Base-by-base conservation (phyloP, 306 rosid species). In the Lathyrus aphaca region DNA sequence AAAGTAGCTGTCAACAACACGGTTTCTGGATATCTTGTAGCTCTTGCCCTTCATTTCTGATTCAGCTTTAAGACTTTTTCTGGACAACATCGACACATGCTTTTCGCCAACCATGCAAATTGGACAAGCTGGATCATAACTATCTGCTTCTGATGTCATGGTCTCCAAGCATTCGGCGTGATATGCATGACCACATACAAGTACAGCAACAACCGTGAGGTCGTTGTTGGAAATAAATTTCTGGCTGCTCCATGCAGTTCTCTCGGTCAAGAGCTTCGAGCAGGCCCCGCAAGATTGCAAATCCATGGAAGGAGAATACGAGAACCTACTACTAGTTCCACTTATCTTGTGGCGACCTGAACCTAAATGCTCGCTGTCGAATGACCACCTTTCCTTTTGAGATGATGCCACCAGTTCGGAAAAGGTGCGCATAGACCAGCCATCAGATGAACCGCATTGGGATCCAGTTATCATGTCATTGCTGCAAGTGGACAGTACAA, bases 361-460 rank as follows among this genome's bases (percentile, higher is more conserved):
- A 53, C 95, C 89, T 2, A 86, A 79, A 37, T 71, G 77, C 76
- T 91, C 97, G 1, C 90, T 86, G 35, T 88, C 95, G 80, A 91
- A 91, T 44, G 97, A 91, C 97, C 92, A 88, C 76, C 95, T 68
- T 77, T 82, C 97, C 79, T 90, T 83, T 62, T 83, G 95, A 68
- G 92, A 88, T 16, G 90, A 82, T 21, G 95, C 95, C 80, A 91
- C 87, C 43, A 91, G 88, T 83, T 91, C 97, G 46, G 97, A 91
- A 76, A 91, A 88, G 53, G 97, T 87, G 66, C 86, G 92, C 86
- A 88, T 83, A 45, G 97, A 90, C 97, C 97, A 90, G 77, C 95
- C 89, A 66, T 90, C 97, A 15, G 97, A 90, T 39, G 97, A 91
- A 7, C 90, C 95, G 21, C 84, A 85, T 27, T 91, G 95, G 39